phyloP scores from a whole-genome alignment of 1,284 basidiomycete genomes.

The Cutaneotrichosporon sp. region DNA sequence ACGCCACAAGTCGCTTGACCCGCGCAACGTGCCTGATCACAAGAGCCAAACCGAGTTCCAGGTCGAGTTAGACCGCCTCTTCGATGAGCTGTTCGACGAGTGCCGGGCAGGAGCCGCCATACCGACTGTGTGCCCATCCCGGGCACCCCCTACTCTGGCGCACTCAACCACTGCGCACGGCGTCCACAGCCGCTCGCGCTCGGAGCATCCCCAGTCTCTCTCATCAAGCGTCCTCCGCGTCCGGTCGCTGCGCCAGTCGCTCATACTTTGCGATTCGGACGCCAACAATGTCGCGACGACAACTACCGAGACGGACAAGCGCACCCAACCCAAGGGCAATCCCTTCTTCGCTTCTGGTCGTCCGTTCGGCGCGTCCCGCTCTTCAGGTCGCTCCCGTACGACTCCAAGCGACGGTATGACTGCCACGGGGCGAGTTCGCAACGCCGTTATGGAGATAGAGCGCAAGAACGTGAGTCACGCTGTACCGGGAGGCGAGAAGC shows the following conservation, averaged over 20 bases:
- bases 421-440: conserved; percentile 20
- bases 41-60: conserved; percentile 6
- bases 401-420: not conserved
- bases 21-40: not conserved
- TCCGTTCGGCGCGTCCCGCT: conserved; percentile 19
- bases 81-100: conserved; percentile 25
- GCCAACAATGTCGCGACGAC: not conserved
- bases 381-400: not conserved
- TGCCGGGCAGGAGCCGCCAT: conserved; percentile 4
- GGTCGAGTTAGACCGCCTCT: conserved; percentile 22
- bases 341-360: conserved; percentile 26
- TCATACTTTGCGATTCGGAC: not conserved
- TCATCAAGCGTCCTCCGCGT: not conserved
- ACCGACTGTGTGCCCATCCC: not conserved
- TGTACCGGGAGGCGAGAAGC: no score
- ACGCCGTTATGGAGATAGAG: conserved; percentile 21
- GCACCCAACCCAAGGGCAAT: conserved; percentile 6
- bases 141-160: no score
- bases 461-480: not conserved
- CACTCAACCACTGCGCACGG: not conserved
- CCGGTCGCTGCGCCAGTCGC: conserved; percentile 2
- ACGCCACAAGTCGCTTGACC: not conserved
- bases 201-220: not conserved
- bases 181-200: conserved; percentile 1
- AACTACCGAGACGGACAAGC: not conserved